Evolutionary conservation across 192 early-diverging fungal species (phyloP), one percentile per base, ranked within the genome.

Genomic region (Umbelopsis ramanniana): DNA sequence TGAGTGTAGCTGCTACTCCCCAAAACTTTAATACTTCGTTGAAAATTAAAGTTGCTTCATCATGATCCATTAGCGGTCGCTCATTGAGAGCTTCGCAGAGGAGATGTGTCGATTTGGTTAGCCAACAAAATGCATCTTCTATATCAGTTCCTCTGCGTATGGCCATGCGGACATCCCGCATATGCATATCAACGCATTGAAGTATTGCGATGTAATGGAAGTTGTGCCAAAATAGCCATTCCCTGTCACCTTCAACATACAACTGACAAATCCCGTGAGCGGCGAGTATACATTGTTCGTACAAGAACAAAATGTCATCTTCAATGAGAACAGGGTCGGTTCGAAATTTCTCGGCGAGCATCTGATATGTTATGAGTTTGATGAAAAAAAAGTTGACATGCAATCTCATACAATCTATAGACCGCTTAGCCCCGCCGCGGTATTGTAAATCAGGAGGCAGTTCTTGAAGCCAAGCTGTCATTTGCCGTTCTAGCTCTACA

Each of bases 391-490:
- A 63, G 33, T 38, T 63, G 14, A 63, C 57, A 19, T 63, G 57
- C 26, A 63, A 63, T 37, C 57, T 33, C 57, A 63, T 63, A 35
- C 57, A 63, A 17, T 63, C 57, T 29, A 29, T 26, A 63, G 57
- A 63, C 10, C 57, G 57, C 12, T 63, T 35, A n/a, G 57, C 57
- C 2, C 57, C 57, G 15, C 57, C 57, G 6, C 57, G 26, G 19
- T 63, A 63, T 63, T 63, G 57, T 63, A 63, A 35, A 63, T 63
- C 33, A 38, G 57, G 12, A n/a, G 57, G 57, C 33, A 63, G 57
- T n/a, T 63, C 57, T 63, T 63, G 57, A 29, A 63, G 29, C 57
- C 57, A 63, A 17, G 2, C 2, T 0, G 57, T 63, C 57, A 63
- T 63, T 63, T 38, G 35, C 5, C 57, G 57, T 29, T 63, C 57